Percentiles rank a stretch among this genome's conserved stretches.
phyloP scores from a whole-genome alignment of 2,329 filamentous ascomycete species.

The Lecanicillium sp. region DNA sequence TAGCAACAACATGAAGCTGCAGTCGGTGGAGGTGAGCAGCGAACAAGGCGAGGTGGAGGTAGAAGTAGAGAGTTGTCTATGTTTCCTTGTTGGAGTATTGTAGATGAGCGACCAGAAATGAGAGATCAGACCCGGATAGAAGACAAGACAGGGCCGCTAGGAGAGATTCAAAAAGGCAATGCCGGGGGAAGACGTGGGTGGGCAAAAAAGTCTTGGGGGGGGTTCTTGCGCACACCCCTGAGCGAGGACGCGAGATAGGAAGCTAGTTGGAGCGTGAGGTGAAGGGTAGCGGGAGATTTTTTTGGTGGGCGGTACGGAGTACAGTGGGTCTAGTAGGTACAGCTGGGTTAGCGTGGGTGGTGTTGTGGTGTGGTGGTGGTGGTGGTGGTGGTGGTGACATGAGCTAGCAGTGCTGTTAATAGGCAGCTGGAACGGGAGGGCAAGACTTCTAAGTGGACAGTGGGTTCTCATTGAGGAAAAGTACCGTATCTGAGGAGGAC shows the following conservation, averaged over 20 bases:
- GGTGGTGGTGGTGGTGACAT: too few relatives aligned
- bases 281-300: not conserved
- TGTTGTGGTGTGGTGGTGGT: too few relatives aligned
- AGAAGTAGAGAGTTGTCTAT: not conserved
- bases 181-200: slow-evolving; percentile 5
- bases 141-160: not conserved
- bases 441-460: too few relatives aligned
- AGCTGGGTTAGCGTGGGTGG: too few relatives aligned
- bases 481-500: too few relatives aligned
- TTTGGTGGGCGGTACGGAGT: not conserved
- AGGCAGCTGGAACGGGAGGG: too few relatives aligned
- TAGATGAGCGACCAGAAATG: not conserved
- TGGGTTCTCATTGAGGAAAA: too few relatives aligned
- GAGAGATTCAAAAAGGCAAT: not conserved
- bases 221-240: slow-evolving; percentile 13
- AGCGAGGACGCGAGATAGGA: slow-evolving; percentile 3
- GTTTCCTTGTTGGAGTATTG: not conserved
- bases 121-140: not conserved
- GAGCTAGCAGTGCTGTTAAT: too few relatives aligned
- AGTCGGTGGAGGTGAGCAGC: not conserved
- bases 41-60: too few relatives aligned
- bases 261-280: not conserved
- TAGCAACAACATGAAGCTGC: slow-evolving; percentile 14
- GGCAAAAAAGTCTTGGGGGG: slow-evolving; percentile 2
- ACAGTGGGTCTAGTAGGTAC: too few relatives aligned